Evolutionary conservation across 306 rosid species (phyloP).

Genomic region (Ziziphus jujuba): DNA sequence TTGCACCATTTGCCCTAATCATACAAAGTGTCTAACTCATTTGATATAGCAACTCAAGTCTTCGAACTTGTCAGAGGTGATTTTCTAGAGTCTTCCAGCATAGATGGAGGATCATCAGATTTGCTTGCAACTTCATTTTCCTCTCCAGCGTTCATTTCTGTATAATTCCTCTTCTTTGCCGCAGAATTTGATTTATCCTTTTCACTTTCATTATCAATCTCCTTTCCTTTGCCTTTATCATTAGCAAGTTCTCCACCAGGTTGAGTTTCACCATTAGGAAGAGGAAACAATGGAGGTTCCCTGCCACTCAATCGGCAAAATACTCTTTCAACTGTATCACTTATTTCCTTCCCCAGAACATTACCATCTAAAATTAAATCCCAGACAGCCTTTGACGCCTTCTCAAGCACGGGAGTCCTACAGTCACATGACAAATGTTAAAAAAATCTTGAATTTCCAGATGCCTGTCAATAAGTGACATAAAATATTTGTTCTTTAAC

Average conservation of each 20-base stretch:
- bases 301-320: slow-evolving; percentile 85
- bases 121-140: slow-evolving; percentile 39
- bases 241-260: slow-evolving; percentile 43
- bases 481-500: too few species aligned
- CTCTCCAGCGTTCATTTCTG: slow-evolving; percentile 49
- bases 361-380: slow-evolving; percentile 75
- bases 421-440: slow-evolving; percentile 17
- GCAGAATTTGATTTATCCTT: slow-evolving; percentile 37
- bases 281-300: slow-evolving; percentile 84
- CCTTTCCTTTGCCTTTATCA: slow-evolving; percentile 64
- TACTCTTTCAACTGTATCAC: slow-evolving; percentile 76
- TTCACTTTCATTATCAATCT: slow-evolving; percentile 37
- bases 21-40: background rate
- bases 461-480: too few species aligned
- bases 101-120: slow-evolving; percentile 20
- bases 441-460: background rate
- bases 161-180: slow-evolving; percentile 71
- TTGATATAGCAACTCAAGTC: slow-evolving; percentile 11
- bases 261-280: slow-evolving; percentile 42
- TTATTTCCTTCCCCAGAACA: slow-evolving; percentile 87
- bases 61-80: slow-evolving; percentile 24
- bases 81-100: slow-evolving; percentile 32
- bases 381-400: slow-evolving; percentile 98
- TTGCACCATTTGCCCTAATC: background rate
- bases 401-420: slow-evolving; percentile 88